Conservation (phyloP, 2,329 filamentous ascomycete species). For the Fusarium sp. region DNA sequence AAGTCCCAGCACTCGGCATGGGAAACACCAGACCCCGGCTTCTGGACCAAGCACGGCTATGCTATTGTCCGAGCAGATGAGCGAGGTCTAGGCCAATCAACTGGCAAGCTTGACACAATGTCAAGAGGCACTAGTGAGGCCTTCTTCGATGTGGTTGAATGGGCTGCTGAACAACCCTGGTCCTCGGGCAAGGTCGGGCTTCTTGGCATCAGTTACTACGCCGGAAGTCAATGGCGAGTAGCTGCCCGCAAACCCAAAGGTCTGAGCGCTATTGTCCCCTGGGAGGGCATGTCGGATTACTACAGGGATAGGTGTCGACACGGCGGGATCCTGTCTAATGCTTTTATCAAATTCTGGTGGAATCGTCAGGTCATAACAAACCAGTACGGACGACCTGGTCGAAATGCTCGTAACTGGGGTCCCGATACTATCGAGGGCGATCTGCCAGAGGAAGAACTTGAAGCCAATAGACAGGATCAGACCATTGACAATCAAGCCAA, state of each 20-base stretch:
- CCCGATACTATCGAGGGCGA: conserved; percentile 70
- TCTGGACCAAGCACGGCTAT: conserved; percentile 68
- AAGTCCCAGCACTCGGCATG: conserved; percentile 67
- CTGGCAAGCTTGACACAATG: conserved; percentile 64
- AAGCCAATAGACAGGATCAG: conserved; percentile 63
- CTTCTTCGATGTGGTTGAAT: conserved; percentile 65
- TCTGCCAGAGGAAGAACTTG: conserved; percentile 65
- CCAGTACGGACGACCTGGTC: conserved; percentile 73
- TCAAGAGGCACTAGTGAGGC: conserved; percentile 61
- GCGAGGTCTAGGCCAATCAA: conserved; percentile 62
- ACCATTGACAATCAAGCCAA: conserved; percentile 62
- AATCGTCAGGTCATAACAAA: conserved; percentile 59
- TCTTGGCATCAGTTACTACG: conserved; percentile 63
- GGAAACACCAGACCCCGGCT: conserved; percentile 70
- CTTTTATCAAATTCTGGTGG: conserved; percentile 62
- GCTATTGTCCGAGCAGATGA: conserved; percentile 68
- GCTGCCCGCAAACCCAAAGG: conserved; percentile 62
- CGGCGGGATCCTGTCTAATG: conserved; percentile 71
- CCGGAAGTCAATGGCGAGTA: conserved; percentile 63
- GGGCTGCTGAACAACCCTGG: conserved; percentile 61
- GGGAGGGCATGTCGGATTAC: conserved; percentile 68
- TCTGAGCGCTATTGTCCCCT: conserved; percentile 61
- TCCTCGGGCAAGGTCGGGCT: conserved; percentile 63
- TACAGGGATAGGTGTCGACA: conserved; percentile 71
- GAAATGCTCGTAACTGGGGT: conserved; percentile 65